phyloP scores from a whole-genome alignment of 805 yeast species.

The Candida fluviatilis region DNA sequence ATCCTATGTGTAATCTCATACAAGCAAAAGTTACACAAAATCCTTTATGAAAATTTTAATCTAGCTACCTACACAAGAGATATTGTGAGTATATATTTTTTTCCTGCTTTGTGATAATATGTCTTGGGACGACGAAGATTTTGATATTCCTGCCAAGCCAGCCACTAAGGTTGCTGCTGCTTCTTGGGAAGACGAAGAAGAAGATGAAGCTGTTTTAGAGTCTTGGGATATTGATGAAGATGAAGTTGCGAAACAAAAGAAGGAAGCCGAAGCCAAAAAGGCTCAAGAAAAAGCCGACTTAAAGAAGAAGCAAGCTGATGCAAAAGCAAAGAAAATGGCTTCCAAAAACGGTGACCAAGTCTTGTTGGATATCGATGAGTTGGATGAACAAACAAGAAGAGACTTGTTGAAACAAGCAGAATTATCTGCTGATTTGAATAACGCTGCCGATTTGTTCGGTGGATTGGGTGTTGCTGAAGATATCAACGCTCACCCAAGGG shows the following conservation, averaged over 20 bases:
- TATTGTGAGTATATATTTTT: too few species aligned
- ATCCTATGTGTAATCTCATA: too few species aligned
- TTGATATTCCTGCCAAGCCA: conserved; percentile 53
- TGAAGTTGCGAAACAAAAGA: conserved; percentile 52
- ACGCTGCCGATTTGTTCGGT: conserved; percentile 90
- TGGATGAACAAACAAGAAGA: conserved; percentile 70
- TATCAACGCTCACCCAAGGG: conserved; percentile 50
- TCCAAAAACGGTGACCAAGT: conserved; percentile 35
- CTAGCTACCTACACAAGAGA: too few species aligned
- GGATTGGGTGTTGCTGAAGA: conserved; percentile 53
- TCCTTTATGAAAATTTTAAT: background rate
- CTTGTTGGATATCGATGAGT: conserved; percentile 55
- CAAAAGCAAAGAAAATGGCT: conserved; percentile 46
- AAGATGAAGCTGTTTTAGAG: conserved; percentile 68
- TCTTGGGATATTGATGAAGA: conserved; percentile 88
- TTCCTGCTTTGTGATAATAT: too few species aligned
- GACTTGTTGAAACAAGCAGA: conserved; percentile 79
- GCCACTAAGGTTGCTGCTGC: conserved; percentile 51
- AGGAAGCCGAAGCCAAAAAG: conserved; percentile 38
- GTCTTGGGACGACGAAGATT: conserved; percentile 86
- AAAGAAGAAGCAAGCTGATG: conserved; percentile 39
- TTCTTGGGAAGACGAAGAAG: conserved; percentile 83
- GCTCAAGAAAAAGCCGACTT: conserved; percentile 43
- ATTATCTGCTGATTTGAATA: conserved; percentile 78
- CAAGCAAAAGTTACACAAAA: background rate